A percentile compares a stretch with the other conserved stretches of the same genome.
Evolutionary conservation across 257 asterid species (phyloP).

Genomic region (Knoxia roxburghii): DNA sequence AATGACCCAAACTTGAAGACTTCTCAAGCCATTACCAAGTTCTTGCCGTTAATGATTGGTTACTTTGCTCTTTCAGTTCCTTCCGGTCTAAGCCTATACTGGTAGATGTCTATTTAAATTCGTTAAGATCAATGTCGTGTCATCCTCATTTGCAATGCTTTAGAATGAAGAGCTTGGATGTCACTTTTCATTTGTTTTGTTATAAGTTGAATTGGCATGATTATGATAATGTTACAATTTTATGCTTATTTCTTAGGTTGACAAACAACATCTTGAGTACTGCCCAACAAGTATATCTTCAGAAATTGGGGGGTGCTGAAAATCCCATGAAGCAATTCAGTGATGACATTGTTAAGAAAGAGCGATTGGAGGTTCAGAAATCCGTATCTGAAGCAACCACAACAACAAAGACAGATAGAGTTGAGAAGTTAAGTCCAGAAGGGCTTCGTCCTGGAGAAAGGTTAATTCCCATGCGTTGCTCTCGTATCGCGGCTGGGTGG

Average conservation of each 20-base stretch:
- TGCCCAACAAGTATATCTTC: conserved; percentile 83
- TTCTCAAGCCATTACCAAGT: conserved; percentile 79
- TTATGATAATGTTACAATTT: too few species aligned
- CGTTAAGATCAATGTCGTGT: background rate
- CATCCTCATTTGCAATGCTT: conserved; percentile 6
- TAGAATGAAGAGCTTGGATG: background rate
- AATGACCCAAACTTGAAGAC: conserved; percentile 83
- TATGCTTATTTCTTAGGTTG: conserved; percentile 43
- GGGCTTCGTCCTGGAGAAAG: conserved; percentile 90
- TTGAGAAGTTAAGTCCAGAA: conserved; percentile 39
- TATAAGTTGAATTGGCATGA: background rate
- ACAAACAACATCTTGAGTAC: conserved; percentile 93
- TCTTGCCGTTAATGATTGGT: conserved; percentile 91
- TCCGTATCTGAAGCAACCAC: conserved; percentile 43
- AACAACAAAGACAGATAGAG: conserved; percentile 26
- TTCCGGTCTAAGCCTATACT: conserved; percentile 93
- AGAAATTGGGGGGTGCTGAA: conserved; percentile 85
- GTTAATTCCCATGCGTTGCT: conserved; percentile 28
- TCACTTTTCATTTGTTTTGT: background rate
- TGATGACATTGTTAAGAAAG: conserved; percentile 41
- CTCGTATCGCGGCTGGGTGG: conserved; percentile 6
- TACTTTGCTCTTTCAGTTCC: conserved; percentile 94
- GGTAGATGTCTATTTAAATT: conserved; percentile 35
- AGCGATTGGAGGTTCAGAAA: conserved; percentile 37
- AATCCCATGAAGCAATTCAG: conserved; percentile 46